Base-by-base conservation (phyloP, 2,329 filamentous ascomycete genomes). In the Plectosphaerella sp. region DNA sequence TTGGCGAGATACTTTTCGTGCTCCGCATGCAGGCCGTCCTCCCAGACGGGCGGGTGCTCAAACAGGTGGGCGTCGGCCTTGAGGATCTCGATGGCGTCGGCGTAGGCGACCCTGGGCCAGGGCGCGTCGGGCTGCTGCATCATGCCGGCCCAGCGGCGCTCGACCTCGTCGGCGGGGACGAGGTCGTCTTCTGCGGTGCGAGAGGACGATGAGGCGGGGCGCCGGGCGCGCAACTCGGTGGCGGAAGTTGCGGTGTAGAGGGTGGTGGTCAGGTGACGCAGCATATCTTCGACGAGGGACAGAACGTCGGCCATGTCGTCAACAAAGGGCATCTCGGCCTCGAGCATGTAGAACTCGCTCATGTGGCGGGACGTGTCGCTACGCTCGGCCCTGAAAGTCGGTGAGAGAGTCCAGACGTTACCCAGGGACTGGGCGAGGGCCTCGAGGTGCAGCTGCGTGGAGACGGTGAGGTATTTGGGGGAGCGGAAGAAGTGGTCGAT, bases 301-400 rank as follows among this genome's bases (percentile, higher is more conserved):
- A 96, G 94, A 60, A 99, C 77, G 24, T 80, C 74, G 28, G 79
- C 73, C 58, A 96, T 76, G 57, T 84, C 74, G 46, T 88, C 78
- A 42, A 87, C 81, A 66, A 96, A 96, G 62, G 84, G 87, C 66
- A 92, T 76, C 69, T 99, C 94, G 15, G 87, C 92, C 70, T 99
- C 94, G 3, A 99, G 81, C 94, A 99, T 97, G 72, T 97, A 97
- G 64, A 99, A 97, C 65, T 99, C 94, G 73, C 91, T 96, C 55
- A 99, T 76, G 70, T 99, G 94, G 25, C 94, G 85, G 6, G 91
- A 86, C 0, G 94, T 97, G 64, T 97, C 92, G 69, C 91, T 97
- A 65, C 86, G 86, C 68, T 97, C 94, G 4, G 94, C 94, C 37
- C 94, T 84, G 65, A 99, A 99, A 0, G 91, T 95, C 3, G 94